Evolutionary conservation across 805 yeast genomes (phyloP), one percentile per base, ranked within the genome.

Genomic region (Scheffersomyces amazonensis): DNA sequence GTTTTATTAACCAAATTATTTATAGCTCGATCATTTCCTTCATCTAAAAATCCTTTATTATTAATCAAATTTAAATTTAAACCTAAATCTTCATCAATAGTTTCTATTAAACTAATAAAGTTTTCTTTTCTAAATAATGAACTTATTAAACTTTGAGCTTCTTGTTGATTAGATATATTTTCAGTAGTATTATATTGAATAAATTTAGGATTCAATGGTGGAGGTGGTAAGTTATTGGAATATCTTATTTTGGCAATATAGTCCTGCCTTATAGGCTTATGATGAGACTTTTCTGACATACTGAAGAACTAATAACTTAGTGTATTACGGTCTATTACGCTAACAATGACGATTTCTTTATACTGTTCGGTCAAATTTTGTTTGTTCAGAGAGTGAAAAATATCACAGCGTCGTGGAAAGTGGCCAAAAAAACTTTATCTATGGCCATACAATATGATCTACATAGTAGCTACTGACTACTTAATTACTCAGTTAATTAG

Each of bases 151-250:
- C 75, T 75, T 42, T 62, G 66, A 12, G 61, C 56, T 42, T 71
- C 75, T 33, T 54, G 50, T 34, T 52, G 71, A 49, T 61, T 66
- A 57, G 56, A 57, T 29, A 50, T 47, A 33, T 46, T 49, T 37
- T 63, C 67, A 10, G 69, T 66, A 18, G 66, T 55, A 53, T 64
- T 58, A 47, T 81, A 76, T 35, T 80, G 76, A 37, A 93, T 61
- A 40, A 90, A 73, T 58, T 85, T 87, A 21, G 99, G 97, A 32
- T 96, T 88, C 44, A 93, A 73, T 17, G 91, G 84, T 8, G 98
- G 98, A 2, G 96, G 90, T 5, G 99, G 99, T 17, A 93, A 71
- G 52, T 80, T 85, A 58, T 93, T 93, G 42, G 78, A 78, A 60
- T 89, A 91, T 54, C 95, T 76, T 37, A 85, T 78, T 49, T 84